Base-by-base conservation (phyloP, 2,329 filamentous ascomycete genomes). In the Monosporascus sp. region DNA sequence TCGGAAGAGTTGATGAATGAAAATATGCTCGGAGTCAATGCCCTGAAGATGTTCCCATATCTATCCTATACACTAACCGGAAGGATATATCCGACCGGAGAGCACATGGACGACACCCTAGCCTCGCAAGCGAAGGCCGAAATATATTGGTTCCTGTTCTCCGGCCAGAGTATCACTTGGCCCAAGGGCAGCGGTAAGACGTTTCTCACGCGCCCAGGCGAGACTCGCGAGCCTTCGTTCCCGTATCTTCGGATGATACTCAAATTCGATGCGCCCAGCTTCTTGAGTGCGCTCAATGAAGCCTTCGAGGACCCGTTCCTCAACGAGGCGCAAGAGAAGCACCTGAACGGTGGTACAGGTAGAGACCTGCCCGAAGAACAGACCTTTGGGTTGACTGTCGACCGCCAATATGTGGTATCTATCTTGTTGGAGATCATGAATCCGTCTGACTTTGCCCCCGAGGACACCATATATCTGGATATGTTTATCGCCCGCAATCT, bases 401-500 rank as follows among this genome's bases (percentile, higher is more conserved):
- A 94, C 63, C 84, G 94, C 36, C 94, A 99, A 69, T 96, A 96
- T 63, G 84, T 99, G 54, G 81, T 97, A 59, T 93, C 89, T 47
- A 95, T 97, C 52, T 74, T 99, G 53, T 79, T 96, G 11, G 91
- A 96, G 67, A 86, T 97, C 27, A 96, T 99, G 90, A 88, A 85
- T 48, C 74, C 83, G 1, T 76, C 80, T 4, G 83, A 89, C 47
- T 97, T 96, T 69, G 81, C 84, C 1, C 72, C 85, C 0, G 83
- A 88, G 55, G 91, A 97, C 65, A 92, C 89, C 14, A 89, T 99
- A 52, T 99, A 96, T 69, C 81, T 99, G 45, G 91, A 99, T 70
- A 99, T 99, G 91, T 99, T 99, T 65, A 88, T 99, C 66, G 93
- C 94, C 18, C 85, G 94, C 52, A 99, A 96, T 66, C 74, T 99